These are phyloP conservation scores for Flammula alnicola DNA, from an alignment of 1,284 basidiomycete species.

Conservation along the genomic window DNA sequence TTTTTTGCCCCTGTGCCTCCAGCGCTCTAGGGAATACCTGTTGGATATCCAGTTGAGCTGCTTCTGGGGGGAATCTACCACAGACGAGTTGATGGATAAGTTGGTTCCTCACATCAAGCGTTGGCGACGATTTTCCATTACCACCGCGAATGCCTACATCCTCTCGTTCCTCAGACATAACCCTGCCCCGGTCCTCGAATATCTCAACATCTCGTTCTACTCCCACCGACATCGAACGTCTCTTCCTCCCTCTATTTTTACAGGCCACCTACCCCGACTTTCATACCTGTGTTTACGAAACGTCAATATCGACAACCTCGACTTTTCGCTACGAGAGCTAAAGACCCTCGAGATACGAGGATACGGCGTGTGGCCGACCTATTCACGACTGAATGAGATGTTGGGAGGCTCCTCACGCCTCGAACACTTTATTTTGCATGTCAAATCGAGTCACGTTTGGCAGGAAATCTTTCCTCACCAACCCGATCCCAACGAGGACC, in stretches of 20 bases:
- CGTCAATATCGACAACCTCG: conserved; percentile 24
- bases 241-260: conserved; percentile 21
- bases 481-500: not conserved
- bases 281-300: conserved; percentile 28
- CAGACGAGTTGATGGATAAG: conserved; percentile 22
- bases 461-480: conserved; percentile 7
- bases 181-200: conserved; percentile 25
- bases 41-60: conserved; percentile 30
- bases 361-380: conserved; percentile 28
- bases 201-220: conserved; percentile 26
- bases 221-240: conserved; percentile 16
- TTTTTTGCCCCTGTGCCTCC: conserved; percentile 24
- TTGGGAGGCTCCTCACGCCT: conserved; percentile 24
- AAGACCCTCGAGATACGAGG: conserved; percentile 32
- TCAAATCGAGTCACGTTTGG: conserved; percentile 24
- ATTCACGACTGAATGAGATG: conserved; percentile 22
- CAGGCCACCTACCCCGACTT: conserved; percentile 24
- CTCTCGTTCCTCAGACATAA: conserved; percentile 25
- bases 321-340: conserved; percentile 22
- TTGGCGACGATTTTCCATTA: conserved; percentile 29
- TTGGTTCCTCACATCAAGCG: conserved; percentile 30
- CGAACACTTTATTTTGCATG: conserved; percentile 27
- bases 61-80: conserved; percentile 25
- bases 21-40: conserved; percentile 30
- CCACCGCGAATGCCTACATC: conserved; percentile 22